phyloP scores from a whole-genome alignment of 1,284 basidiomycete genomes.

The Ceratobasidium sp. region DNA sequence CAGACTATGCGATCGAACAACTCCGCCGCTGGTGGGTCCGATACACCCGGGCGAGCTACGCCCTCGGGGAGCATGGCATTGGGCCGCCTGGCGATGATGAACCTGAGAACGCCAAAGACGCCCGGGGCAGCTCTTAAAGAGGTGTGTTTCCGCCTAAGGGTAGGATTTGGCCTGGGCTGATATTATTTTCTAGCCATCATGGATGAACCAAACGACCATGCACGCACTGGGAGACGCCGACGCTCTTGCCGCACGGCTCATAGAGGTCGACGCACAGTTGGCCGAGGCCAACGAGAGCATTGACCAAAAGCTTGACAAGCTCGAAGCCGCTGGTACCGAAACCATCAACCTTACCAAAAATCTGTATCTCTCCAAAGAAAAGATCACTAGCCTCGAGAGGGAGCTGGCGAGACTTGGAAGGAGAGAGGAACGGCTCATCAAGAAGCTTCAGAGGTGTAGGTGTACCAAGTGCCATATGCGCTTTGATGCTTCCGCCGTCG shows the following conservation, averaged over 20 bases:
- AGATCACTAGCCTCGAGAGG: slow-evolving; percentile 66
- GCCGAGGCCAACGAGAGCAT: slow-evolving; percentile 78
- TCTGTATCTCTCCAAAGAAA: slow-evolving; percentile 55
- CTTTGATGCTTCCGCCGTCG: slow-evolving; percentile 46
- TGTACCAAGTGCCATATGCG: slow-evolving; percentile 46
- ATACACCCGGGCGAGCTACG: slow-evolving; percentile 14
- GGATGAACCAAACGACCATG: slow-evolving; percentile 56
- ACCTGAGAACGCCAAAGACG: slow-evolving; percentile 45
- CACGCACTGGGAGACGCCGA: slow-evolving; percentile 24
- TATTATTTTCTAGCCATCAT: slow-evolving; percentile 60
- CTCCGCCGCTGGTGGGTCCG: background rate
- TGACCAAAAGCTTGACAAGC: slow-evolving; percentile 80
- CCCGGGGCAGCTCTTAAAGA: slow-evolving; percentile 54
- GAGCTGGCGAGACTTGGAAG: slow-evolving; percentile 67
- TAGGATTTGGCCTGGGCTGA: slow-evolving; percentile 3
- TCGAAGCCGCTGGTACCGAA: slow-evolving; percentile 75
- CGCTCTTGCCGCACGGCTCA: slow-evolving; percentile 26
- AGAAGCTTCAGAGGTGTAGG: slow-evolving; percentile 62
- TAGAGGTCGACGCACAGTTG: slow-evolving; percentile 62
- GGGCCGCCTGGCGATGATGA: slow-evolving; percentile 45
- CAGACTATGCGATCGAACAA: slow-evolving; percentile 53
- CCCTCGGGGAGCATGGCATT: slow-evolving; percentile 40
- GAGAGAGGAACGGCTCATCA: slow-evolving; percentile 66
- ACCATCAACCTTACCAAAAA: slow-evolving; percentile 66
- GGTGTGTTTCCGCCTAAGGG: slow-evolving; percentile 56